Conservation (phyloP, 75 land plant species). For the Cupressus sempervirens region DNA sequence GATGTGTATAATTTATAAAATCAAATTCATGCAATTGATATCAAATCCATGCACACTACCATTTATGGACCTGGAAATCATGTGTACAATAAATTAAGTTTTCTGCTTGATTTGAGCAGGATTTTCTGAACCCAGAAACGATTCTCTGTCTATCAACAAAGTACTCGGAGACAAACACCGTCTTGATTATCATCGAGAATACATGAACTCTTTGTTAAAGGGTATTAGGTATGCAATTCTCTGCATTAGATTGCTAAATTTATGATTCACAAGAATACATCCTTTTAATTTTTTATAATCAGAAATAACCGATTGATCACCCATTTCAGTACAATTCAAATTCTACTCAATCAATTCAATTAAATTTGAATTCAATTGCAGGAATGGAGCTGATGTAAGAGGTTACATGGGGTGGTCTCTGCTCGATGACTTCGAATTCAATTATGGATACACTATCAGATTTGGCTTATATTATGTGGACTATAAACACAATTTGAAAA, state of each 20-base stretch:
- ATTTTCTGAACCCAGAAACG: background rate
- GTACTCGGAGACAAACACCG: background rate
- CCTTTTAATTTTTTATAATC: no score
- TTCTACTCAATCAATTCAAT: background rate
- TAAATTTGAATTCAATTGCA: background rate
- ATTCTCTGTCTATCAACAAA: background rate
- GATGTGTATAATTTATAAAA: no score
- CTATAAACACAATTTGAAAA: background rate
- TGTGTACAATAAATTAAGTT: background rate
- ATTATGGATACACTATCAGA: conserved; percentile 12
- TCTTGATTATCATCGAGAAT: background rate
- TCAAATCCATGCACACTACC: no score
- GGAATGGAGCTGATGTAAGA: conserved; percentile 20
- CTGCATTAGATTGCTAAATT: background rate
- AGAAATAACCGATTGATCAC: no score
- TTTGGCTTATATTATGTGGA: conserved; percentile 20
- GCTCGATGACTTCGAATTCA: conserved; percentile 16
- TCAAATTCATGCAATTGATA: no score
- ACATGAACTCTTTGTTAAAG: background rate
- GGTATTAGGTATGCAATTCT: background rate
- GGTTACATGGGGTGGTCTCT: conserved; percentile 23
- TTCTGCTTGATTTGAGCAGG: background rate
- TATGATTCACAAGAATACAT: no score
- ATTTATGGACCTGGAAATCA: no score
- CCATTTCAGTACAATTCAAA: background rate